Evolutionary conservation across 2,329 filamentous ascomycete species (phyloP), one percentile per base, ranked within the genome.

Genomic region (Chaetomiaceae sp.): DNA sequence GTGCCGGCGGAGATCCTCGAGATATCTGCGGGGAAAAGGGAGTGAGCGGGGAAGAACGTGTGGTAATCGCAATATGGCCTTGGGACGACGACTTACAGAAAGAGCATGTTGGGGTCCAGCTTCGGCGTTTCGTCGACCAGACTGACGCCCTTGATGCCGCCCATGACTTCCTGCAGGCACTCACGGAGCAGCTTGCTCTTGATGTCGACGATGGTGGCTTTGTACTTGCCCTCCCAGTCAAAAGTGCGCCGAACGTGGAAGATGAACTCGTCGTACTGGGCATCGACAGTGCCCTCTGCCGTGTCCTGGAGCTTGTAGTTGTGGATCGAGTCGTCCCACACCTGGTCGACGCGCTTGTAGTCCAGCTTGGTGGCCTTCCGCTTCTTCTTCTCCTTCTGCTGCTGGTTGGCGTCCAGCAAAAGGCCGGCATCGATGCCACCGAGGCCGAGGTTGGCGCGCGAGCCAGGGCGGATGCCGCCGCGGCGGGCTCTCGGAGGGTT

Each of bases 191-290:
- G 68, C 56, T 88, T 88, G 61, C 87, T 93, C 68, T 90, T 93
- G 65, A 95, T 86, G 55, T 95, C 88, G 39, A 95, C 80, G 12
- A 83, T 68, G 0, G 88, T 89, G 59, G 63, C 60, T 56, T 79
- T 73, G 58, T 87, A 90, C 58, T 88, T 88, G 52, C 88, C 87
- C 56, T 93, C 86, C 79, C 79, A 88, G 62, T 90, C 84, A 62
- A 95, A 94, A 12, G 79, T 84, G 45, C 89, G 78, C 14, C 87
- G 80, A 14, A 95, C 85, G 19, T 88, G 86, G 63, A 95, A 95
- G 24, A 88, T 75, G 62, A 84, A 93, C 50, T 86, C 80, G 50
- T 90, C 82, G 63, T 88, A 90, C 55, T 86, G 65, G 0, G 67
- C 60, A n/a, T 72, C 71, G 3, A 60, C 57, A 1, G 61, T 58